These are phyloP conservation scores for Colletotrichum camelliae DNA, from an alignment of 2,329 filamentous ascomycete genomes.

Conservation along the genomic window DNA sequence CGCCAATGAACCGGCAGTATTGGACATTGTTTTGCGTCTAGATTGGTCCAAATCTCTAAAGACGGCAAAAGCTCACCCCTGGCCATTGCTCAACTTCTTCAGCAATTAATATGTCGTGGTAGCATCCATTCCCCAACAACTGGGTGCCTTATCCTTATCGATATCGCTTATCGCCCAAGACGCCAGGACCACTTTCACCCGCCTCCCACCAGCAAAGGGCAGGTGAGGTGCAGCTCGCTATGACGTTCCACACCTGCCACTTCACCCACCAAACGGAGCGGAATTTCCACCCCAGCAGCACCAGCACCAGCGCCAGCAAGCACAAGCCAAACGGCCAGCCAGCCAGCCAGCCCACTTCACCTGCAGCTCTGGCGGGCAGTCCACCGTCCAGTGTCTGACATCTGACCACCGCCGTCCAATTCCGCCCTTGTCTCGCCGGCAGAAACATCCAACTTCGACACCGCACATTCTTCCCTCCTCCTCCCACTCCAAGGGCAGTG, in stretches of 20 bases:
- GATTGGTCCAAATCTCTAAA: not conserved
- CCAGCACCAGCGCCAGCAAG: not conserved
- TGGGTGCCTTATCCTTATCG: conserved; percentile 4
- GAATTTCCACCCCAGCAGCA: conserved; percentile 1
- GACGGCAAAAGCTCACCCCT: not conserved
- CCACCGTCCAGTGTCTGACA: conserved; percentile 2
- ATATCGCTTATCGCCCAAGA: not conserved
- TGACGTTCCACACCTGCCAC: conserved; percentile 20
- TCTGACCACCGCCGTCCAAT: conserved; percentile 19
- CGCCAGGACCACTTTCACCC: conserved; percentile 1
- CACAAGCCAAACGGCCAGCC: not conserved
- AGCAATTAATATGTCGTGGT: not conserved
- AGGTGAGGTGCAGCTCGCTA: not conserved
- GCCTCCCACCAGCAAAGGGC: not conserved
- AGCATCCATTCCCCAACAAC: not conserved
- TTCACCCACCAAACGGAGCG: conserved; percentile 16
- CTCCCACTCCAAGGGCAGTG: not conserved
- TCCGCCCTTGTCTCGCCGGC: conserved; percentile 12
- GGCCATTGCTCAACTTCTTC: not conserved
- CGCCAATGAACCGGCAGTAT: not conserved
- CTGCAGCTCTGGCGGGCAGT: not conserved
- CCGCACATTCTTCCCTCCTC: not conserved
- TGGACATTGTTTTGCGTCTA: not conserved
- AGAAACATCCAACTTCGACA: conserved; percentile 8
- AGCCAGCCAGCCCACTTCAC: not conserved